Evolutionary conservation across 2,329 filamentous ascomycete genomes (phyloP), one percentile per base, ranked within the genome.

Genomic region (Daldinia sp.): DNA sequence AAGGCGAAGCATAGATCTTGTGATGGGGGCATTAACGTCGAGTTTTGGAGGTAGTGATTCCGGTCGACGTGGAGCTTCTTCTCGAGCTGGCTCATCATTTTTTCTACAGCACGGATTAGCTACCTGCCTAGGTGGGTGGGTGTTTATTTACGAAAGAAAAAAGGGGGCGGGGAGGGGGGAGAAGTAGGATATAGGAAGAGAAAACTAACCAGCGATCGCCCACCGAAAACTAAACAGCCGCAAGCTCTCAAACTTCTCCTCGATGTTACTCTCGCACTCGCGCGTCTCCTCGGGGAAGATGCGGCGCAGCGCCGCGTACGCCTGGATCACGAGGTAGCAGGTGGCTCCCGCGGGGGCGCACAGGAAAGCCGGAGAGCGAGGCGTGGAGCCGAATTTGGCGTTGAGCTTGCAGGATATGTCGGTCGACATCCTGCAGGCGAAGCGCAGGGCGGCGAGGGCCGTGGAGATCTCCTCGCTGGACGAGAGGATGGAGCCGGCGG

Each of bases 401-500:
- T 75, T 75, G 6, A 75, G 64, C 60, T 73, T 75, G 52, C 74
- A 76, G 11, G 70, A 72, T 27, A 76, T 74, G 58, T 76, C 74
- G 7, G 70, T 73, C 15, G 74, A 76, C 68, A 76, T 71, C 61
- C 73, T 67, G 64, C 72, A 74, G 2, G 73, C 74, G 57, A 76
- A 75, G 9, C 71, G 71, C 2, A 76, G 63, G 15, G 74, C 74
- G 19, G 71, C 70, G 0, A 75, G 51, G 6, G 73, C 74, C 4
- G 71, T 71, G 6, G 45, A 39, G 23, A 75, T 32, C 45, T 75
- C 72, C 7, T 43, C 51, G 19, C 61, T 70, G 5, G 4, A 54
- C 30, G 32, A 65, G 6, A 56, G 67, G 56, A 35, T 48, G 52
- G 34, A 3, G 1, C 29, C 25, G 7, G 34, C 15, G 4, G 23